Base-by-base conservation (phyloP, 1,139 yeast genomes). In the Candida labiduridarum region DNA sequence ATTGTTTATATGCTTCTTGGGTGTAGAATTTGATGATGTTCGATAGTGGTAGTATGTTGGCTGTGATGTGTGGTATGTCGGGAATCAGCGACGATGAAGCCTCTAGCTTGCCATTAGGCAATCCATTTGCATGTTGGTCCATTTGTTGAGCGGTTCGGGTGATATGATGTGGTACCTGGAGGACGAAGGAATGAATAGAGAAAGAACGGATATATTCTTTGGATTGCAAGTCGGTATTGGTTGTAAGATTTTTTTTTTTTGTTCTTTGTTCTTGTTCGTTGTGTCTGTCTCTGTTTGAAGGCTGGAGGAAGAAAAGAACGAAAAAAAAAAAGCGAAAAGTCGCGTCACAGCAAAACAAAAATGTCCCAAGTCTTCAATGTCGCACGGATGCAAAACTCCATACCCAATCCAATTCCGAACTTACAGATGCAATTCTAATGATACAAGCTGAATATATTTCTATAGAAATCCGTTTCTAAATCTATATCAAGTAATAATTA, bases 21-120 rank as follows among this genome's bases (percentile, higher is more conserved):
- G 87, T 76, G 60, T 86, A 77, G 60, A 80, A 81, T 44, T 83
- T 74, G 33, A 89, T 74, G 15, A 88, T 74, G 29, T 74, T 74
- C 15, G 84, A 74, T 44, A 89, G 68, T 16, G 94, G 85, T 7
- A 87, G 74, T 59, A 87, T 85, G 63, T 89, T 89, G 54, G 80
- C 79, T 15, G 89, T 79, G 55, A 89, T 79, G 61, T 89, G 96
- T n/a, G 95, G 92, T 41, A 89, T 77, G 14, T 69, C 71, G 11
- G 86, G 85, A 4, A 49, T 50, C 43, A 41, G 44, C 7, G 41
- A 10, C n/a, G 29, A 16, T 3, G 22, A 16, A n/a, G 14, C 33
- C 31, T 43, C 39, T 43, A 33, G 45, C 15, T 43, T 43, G 22
- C 45, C 45, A 10, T 43, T 43, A 4, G 45, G 45, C 39, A 27